Conservation (phyloP, 1,284 basidiomycete species). For the Cryptococcus floricola region DNA sequence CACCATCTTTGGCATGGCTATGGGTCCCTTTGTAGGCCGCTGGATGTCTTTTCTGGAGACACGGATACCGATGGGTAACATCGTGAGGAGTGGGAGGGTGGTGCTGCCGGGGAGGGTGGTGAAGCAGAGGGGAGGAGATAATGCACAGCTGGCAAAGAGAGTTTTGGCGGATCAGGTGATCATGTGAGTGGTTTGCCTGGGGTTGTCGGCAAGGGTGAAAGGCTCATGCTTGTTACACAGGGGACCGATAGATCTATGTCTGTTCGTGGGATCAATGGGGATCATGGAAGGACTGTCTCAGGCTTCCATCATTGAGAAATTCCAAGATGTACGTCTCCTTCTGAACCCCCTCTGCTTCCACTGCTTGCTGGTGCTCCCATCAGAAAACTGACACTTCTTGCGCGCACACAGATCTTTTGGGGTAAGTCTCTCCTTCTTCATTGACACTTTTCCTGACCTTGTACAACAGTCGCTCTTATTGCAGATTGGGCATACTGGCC, state of each 20-base stretch:
- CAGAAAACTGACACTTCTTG: neutral
- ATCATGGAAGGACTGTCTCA: conserved; percentile 68
- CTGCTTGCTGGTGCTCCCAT: neutral
- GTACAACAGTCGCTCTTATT: conserved; percentile 58
- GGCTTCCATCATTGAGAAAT: conserved; percentile 67
- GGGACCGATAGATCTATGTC: conserved; percentile 55
- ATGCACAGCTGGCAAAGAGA: conserved; percentile 61
- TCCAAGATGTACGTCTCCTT: conserved; percentile 44
- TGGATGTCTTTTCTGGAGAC: conserved; percentile 79
- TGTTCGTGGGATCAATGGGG: conserved; percentile 82
- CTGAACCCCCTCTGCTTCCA: neutral
- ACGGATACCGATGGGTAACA: conserved; percentile 60
- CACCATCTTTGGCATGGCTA: conserved; percentile 71
- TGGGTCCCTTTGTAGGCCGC: conserved; percentile 59
- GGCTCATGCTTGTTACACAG: neutral
- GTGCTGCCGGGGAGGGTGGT: neutral
- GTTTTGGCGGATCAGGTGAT: conserved; percentile 75
- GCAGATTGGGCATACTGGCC: conserved; percentile 97
- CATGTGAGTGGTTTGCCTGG: conserved; percentile 57
- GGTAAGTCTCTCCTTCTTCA: conserved; percentile 12
- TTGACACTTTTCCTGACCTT: too few species aligned
- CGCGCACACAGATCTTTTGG: conserved; percentile 21
- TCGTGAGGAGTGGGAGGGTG: neutral
- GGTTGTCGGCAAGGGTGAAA: neutral
- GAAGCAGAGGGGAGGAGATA: conserved; percentile 10